Evolutionary conservation across 2,329 filamentous ascomycete genomes (phyloP).

Genomic region (Dryadomyces sulphureus): DNA sequence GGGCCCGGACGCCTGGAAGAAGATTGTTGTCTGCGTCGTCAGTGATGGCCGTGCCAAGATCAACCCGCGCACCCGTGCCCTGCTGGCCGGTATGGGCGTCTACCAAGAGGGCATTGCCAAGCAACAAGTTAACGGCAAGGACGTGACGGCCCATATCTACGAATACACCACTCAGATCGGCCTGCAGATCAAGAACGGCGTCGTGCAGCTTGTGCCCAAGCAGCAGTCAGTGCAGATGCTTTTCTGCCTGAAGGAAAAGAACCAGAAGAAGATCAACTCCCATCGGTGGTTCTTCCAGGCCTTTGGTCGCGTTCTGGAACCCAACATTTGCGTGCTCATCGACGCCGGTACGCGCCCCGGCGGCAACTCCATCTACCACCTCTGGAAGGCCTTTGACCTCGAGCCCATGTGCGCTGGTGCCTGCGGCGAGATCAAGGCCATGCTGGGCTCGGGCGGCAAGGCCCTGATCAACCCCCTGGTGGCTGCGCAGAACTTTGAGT

Average conservation of each 20-base stretch:
- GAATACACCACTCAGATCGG: conserved; percentile 84
- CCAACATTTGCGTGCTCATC: conserved; percentile 91
- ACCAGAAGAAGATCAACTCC: conserved; percentile 99
- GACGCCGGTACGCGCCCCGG: conserved; percentile 94
- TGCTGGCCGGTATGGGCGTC: conserved; percentile 84
- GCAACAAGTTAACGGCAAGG: conserved; percentile 91
- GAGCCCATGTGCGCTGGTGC: conserved; percentile 96
- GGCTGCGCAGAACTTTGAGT: conserved; percentile 96
- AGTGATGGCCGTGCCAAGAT: conserved; percentile 96
- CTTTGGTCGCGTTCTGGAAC: conserved; percentile 81
- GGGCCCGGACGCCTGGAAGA: conserved; percentile 98
- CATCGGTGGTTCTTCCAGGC: conserved; percentile 99
- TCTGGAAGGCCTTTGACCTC: conserved; percentile 97
- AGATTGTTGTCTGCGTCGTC: conserved; percentile 96
- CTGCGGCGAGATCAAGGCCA: conserved; percentile 97
- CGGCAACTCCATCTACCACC: conserved; percentile 86
- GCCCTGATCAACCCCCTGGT: conserved; percentile 87
- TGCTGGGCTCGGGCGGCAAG: conserved; percentile 73
- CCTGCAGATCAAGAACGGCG: conserved; percentile 75
- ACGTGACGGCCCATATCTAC: conserved; percentile 95
- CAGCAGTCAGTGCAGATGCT: conserved; percentile 90
- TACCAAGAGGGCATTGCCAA: conserved; percentile 98
- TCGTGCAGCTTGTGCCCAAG: conserved; percentile 72
- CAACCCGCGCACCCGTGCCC: conserved; percentile 76
- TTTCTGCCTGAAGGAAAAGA: conserved; percentile 98